Evolutionary conservation across 768 basidiomycete genomes (phyloP).

Genomic region (Cantharellus cinnabarinus): DNA sequence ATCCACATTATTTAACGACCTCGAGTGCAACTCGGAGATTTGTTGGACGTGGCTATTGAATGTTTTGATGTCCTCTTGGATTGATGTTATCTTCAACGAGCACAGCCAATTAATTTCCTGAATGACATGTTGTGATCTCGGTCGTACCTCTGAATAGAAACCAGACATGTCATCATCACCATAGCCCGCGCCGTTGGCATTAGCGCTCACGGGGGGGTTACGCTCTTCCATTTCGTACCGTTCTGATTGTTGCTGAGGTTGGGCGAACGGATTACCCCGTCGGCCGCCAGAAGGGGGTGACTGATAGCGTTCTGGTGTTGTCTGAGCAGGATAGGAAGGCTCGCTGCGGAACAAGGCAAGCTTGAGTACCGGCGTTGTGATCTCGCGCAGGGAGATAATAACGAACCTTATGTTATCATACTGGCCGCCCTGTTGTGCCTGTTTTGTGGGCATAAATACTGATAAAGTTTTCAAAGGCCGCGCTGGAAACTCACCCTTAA

Average conservation of each 20-base stretch:
- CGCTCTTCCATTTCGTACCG: constrained; percentile 2
- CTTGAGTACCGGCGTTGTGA: too few species aligned
- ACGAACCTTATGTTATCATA: not conserved
- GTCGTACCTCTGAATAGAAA: constrained; percentile 10
- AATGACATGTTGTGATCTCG: too few species aligned
- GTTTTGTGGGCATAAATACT: not conserved
- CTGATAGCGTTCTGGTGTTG: not conserved
- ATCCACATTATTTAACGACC: constrained; percentile 16
- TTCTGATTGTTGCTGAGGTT: not conserved
- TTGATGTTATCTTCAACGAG: constrained; percentile 37
- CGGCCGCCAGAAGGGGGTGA: not conserved
- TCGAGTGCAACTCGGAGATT: constrained; percentile 15
- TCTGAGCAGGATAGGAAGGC: constrained; percentile 4
- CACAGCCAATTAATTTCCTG: constrained; percentile 6
- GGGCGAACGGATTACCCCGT: not conserved
- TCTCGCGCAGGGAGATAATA: too few species aligned
- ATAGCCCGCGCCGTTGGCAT: not conserved
- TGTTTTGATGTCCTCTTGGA: constrained; percentile 34
- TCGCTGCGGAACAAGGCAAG: constrained; percentile 2
- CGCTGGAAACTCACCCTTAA: constrained; percentile 10
- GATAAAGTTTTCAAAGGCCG: not conserved
- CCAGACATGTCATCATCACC: constrained; percentile 9
- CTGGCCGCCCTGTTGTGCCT: constrained; percentile 10
- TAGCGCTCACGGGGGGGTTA: not conserved
- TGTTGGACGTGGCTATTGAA: constrained; percentile 37